phyloP scores from a whole-genome alignment of 805 yeast genomes.

The Zygosaccharomyces pseudorouxii region DNA sequence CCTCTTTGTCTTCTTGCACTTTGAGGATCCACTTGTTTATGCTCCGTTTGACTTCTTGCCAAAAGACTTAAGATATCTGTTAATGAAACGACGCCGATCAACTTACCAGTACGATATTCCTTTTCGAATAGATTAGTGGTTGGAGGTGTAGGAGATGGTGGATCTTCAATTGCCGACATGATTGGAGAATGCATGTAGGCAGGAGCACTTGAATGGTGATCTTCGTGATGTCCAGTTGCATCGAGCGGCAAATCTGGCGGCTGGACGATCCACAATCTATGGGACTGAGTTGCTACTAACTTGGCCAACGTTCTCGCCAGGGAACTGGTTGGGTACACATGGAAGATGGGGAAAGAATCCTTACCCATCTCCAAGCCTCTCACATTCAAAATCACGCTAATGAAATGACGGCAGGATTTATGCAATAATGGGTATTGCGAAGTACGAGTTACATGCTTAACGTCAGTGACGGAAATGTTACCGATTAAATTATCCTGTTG shows the following conservation, averaged over 20 bases:
- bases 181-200: constrained; percentile 21
- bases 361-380: constrained; percentile 84
- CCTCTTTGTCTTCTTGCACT: constrained; percentile 87
- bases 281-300: constrained; percentile 90
- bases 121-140: constrained; percentile 34
- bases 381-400: constrained; percentile 76
- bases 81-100: constrained; percentile 86
- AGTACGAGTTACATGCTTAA: constrained; percentile 77
- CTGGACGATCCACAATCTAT: constrained; percentile 80
- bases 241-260: constrained; percentile 39
- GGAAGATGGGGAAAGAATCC: constrained; percentile 95
- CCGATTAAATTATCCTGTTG: constrained; percentile 71
- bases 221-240: constrained; percentile 18
- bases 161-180: constrained; percentile 25
- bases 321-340: constrained; percentile 74
- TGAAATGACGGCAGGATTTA: constrained; percentile 80
- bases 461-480: constrained; percentile 92
- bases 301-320: constrained; percentile 89
- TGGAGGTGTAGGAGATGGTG: constrained; percentile 19
- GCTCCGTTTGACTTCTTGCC: constrained; percentile 52
- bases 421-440: constrained; percentile 80
- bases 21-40: constrained; percentile 80
- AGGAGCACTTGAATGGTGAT: constrained; percentile 22
- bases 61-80: constrained; percentile 84
- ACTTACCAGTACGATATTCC: constrained; percentile 65